These are phyloP conservation scores for Gossypium turneri DNA, from an alignment of 345 rosid genomes.

Conservation along the genomic window DNA sequence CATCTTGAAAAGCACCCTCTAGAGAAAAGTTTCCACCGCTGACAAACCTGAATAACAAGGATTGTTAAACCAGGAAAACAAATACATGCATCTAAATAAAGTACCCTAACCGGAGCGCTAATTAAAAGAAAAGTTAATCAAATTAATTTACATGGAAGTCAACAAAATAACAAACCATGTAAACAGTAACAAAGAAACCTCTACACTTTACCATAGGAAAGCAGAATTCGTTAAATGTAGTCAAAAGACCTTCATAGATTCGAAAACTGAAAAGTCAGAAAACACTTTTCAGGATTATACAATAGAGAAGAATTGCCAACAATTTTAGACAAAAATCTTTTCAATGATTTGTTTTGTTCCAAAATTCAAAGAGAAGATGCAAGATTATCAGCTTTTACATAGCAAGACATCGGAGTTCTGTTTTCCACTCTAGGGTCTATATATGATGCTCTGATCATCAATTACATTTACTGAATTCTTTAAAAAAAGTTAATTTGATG, in stretches of 20 bases:
- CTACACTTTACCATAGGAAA: neutral
- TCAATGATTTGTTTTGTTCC: neutral
- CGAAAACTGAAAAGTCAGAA: neutral
- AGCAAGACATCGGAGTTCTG: neutral
- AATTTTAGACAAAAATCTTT: neutral
- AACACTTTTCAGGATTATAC: neutral
- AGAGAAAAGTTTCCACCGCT: conserved; percentile 22
- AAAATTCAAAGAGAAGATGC: neutral
- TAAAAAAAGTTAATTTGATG: neutral
- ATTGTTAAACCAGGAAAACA: neutral
- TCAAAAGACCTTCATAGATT: neutral
- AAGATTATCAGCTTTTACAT: neutral
- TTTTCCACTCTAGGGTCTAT: neutral
- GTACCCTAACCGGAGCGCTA: neutral
- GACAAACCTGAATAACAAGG: conserved; percentile 30
- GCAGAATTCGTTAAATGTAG: neutral
- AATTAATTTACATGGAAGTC: neutral
- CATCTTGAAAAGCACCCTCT: conserved; percentile 20
- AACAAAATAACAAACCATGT: neutral
- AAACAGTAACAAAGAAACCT: neutral
- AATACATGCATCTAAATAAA: neutral
- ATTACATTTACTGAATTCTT: neutral
- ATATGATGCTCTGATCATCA: neutral
- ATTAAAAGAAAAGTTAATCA: neutral
- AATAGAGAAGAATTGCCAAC: neutral